phyloP scores from a whole-genome alignment of 306 rosid genomes.

The Corylus avellana region DNA sequence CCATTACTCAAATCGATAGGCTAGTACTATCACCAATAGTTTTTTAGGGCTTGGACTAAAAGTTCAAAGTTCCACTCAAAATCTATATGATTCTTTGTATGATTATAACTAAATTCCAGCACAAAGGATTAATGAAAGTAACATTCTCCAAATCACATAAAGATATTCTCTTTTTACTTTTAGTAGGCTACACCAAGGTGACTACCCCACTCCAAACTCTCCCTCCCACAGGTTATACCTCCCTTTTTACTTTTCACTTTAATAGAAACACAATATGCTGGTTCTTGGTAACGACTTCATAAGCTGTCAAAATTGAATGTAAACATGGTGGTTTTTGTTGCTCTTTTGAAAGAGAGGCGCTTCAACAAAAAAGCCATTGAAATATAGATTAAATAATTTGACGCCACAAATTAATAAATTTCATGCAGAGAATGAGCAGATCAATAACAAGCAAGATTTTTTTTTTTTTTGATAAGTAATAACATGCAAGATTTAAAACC shows the following conservation, averaged over 20 bases:
- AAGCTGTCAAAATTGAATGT: not conserved
- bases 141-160: not conserved
- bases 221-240: not conserved
- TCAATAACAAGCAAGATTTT: not conserved
- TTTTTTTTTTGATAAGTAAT: too few relatives aligned
- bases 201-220: too few relatives aligned
- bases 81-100: not conserved
- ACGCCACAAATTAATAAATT: not conserved
- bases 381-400: not conserved
- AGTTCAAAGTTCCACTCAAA: not conserved
- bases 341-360: not conserved
- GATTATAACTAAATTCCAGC: not conserved
- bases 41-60: not conserved
- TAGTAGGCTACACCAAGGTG: not conserved
- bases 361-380: not conserved
- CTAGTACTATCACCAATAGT: not conserved
- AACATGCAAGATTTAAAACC: not conserved
- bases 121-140: not conserved
- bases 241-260: not conserved
- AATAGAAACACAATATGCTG: too few relatives aligned
- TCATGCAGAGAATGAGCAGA: not conserved
- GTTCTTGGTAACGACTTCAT: not conserved
- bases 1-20: not conserved
- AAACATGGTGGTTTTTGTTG: not conserved
- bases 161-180: not conserved